Evolutionary conservation across 2,329 filamentous ascomycete genomes (phyloP), one percentile per base, ranked within the genome.

Genomic region (Beauveria varroae): DNA sequence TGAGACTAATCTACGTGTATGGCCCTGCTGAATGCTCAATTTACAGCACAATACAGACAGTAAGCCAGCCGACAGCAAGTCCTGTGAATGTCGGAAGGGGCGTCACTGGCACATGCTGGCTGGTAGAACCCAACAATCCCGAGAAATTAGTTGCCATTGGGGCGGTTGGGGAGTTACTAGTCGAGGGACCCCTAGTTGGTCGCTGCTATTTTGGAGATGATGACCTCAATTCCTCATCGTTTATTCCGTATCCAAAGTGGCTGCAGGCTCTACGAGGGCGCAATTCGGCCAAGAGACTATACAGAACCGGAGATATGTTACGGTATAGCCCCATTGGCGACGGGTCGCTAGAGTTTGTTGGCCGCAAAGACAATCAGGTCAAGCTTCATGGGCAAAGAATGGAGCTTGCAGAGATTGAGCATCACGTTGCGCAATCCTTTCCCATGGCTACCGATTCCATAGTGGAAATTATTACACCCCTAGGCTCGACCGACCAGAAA

Each of bases 391-490:
- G 66, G 18, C 66, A 68, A 54, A 52, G 67, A 12, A 44, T 68
- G n/a, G 67, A 68, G 57, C 65, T 68, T 12, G 65, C 57, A 1
- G 67, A 67, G 41, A 64, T 68, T 20, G 64, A 66, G 28, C 61
- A 63, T 51, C 58, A 70, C 68, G 12, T 75, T 12, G 72, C 70
- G 12, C 53, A 3, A 9, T 34, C 9, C 22, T 56, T 56, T 30
- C 53, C 41, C 18, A 7, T 3, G 5, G 55, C 22, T 10, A 50
- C 28, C 16, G 26, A 44, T 28, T 72, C 74, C 3, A 72, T 81
- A 0, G 77, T 80, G 2, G 81, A 83, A 18, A 22, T 44, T 6
- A 57, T 57, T n/a, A 26, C 14, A 10, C 44, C 54, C 5, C n/a
- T 8, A 5, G 54, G 14, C 16, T 28, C 26, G 26, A 18, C 16